Evolutionary conservation across 2,329 filamentous ascomycete species (phyloP), one percentile per base, ranked within the genome.

Genomic region (Hypoxylon sp.): DNA sequence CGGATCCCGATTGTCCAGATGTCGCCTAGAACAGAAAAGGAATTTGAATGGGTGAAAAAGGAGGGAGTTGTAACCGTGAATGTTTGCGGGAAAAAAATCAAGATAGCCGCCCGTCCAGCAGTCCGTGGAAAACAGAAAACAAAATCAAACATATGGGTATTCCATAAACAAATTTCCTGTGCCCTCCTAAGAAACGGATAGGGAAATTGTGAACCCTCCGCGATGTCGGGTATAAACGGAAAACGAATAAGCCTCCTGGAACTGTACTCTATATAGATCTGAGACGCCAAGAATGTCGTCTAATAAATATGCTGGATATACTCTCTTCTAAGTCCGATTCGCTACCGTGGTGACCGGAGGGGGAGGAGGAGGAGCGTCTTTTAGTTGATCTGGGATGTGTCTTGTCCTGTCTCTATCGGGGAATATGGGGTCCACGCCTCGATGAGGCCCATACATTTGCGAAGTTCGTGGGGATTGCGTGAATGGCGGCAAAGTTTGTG

Each of bases 401-500:
- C 64, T 58, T 16, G 62, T 60, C 51, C 67, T 63, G 29, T 70
- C 66, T 61, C 67, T 59, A 44, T 68, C 61, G 17, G 67, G 67
- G 26, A 69, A 70, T 41, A 70, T 69, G 15, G 67, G 67, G 48
- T 69, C 67, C 36, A 62, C 50, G 6, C 49, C 46, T 12, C 65
- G 63, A 30, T 63, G 64, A 17, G 57, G 57, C 17, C 66, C 65
- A 48, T 68, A 67, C 7, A 45, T 13, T 11, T 61, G 62, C 13
- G 47, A 20, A 35, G 48, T 62, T 45, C 60, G 58, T 37, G 61
- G 59, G 7, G 61, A 57, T 23, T 54, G 60, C 45, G 63, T 59
- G 30, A 65, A 62, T 34, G 63, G 62, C 25, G 60, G 51, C 16
- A 51, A 54, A 46, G 59, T 54, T 38, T 64, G 66, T 19, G 59